Base-by-base conservation (phyloP, 2,329 filamentous ascomycete species). In the Fusarium proliferatum region DNA sequence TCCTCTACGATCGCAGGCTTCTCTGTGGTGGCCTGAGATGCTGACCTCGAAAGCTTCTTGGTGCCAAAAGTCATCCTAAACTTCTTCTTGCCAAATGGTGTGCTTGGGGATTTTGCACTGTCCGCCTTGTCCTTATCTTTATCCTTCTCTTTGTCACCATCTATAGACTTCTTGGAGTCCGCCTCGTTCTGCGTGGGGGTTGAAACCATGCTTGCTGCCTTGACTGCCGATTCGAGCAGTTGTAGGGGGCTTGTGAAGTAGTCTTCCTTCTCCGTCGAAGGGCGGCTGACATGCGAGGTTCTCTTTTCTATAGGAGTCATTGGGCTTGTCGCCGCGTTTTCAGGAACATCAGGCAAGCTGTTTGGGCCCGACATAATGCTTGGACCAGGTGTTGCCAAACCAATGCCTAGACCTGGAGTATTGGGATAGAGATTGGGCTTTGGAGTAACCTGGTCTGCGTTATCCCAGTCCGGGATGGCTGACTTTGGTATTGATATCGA, bases 51-150 rank as follows among this genome's bases (percentile, higher is more conserved):
- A 19, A 96, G 86, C 82, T 97, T 97, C 85, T 97, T 98, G 78
- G 92, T 92, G 75, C 92, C 91, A 78, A 96, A 95, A 2, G 92
- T 91, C 89, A 94, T 92, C 53, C 93, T 91, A 81, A 97, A 95
- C 83, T 96, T 96, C 83, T 96, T 96, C 84, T 95, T 96, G 48
- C 93, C 91, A 80, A 97, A 97, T 10, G 94, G 85, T 5, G 88
- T 91, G 62, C 86, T 84, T 9, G 85, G 84, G 5, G 86, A 84
- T 76, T 93, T 93, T 17, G 86, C 84, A 62, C 86, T 91, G 26
- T 85, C 83, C 36, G 84, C 81, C 74, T 85, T 86, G 7, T 85
- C 83, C 73, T 84, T 85, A 9, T 83, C 82, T 67, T 83, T 84
- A 1, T 86, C 85, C 75, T 85, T 87, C 65, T 90, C 84, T 61